A percentile compares a stretch with the other conserved stretches of the same genome.
Conservation (phyloP, 441 rosid species). For the Syzygium syzygioides region DNA sequence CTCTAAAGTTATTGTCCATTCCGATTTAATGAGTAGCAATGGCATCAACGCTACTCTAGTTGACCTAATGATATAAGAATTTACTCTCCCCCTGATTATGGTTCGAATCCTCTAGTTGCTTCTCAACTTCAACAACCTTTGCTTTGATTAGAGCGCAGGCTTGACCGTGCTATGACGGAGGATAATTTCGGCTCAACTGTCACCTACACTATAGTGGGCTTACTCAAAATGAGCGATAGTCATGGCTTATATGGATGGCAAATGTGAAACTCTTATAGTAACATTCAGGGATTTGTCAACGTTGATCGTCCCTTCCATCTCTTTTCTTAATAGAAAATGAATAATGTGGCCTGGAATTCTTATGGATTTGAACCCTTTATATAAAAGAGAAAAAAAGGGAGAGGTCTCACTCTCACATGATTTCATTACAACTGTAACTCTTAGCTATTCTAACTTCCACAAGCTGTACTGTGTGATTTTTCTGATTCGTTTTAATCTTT, state of each 20-base stretch:
- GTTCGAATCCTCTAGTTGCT: not conserved
- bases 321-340: not conserved
- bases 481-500: rapidly evolving
- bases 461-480: not conserved
- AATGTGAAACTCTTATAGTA: not conserved
- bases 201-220: not conserved
- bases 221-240: not conserved
- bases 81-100: not conserved
- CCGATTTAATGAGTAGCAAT: not conserved
- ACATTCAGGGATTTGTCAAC: not conserved
- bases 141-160: not conserved
- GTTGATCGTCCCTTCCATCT: not conserved
- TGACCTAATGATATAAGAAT: not conserved
- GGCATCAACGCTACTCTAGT: not conserved
- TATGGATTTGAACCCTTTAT: not conserved
- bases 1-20: not conserved
- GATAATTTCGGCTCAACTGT: not conserved
- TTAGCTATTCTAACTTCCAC: not conserved
- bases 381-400: not conserved
- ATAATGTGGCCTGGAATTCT: not conserved
- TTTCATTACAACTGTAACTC: not conserved
- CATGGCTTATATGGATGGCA: not conserved
- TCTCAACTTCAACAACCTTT: not conserved
- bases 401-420: not conserved
- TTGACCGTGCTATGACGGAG: not conserved